Evolutionary conservation across 2,329 filamentous ascomycete genomes (phyloP).

Genomic region (Diplodia intermedia): DNA sequence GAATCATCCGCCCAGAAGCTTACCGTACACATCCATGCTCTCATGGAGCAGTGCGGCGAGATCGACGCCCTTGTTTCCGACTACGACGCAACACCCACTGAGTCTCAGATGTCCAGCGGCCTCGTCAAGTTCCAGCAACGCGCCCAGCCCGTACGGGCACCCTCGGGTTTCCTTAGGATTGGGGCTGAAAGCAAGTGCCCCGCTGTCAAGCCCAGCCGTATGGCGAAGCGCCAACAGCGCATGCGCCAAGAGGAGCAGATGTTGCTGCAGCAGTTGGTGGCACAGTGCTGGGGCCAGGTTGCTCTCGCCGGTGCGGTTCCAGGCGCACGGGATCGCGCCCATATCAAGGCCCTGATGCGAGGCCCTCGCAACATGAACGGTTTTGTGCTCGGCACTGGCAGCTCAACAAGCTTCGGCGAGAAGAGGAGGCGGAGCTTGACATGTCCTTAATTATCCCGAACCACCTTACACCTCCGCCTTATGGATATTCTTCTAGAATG

Average conservation of each 20-base stretch:
- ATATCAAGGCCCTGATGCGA: slow-evolving; percentile 19
- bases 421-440: slow-evolving; percentile 32
- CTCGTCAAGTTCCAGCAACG: slow-evolving; percentile 12
- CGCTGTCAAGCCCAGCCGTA: slow-evolving; percentile 49
- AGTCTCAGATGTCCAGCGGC: slow-evolving; percentile 32
- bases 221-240: slow-evolving; percentile 55
- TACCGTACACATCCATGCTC: slow-evolving; percentile 53
- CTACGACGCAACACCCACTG: slow-evolving; percentile 38
- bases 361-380: not conserved
- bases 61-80: slow-evolving; percentile 51
- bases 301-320: slow-evolving; percentile 15
- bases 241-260: slow-evolving; percentile 54
- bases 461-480: not conserved
- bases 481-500: not conserved
- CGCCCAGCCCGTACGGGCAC: slow-evolving; percentile 21
- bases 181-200: slow-evolving; percentile 25
- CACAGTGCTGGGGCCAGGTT: slow-evolving; percentile 52
- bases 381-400: not conserved
- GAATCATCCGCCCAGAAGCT: slow-evolving; percentile 53
- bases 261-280: slow-evolving; percentile 51
- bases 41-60: slow-evolving; percentile 53
- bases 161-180: slow-evolving; percentile 8
- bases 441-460: slow-evolving; percentile 19
- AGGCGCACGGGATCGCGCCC: slow-evolving; percentile 18
- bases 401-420: slow-evolving; percentile 3